Evolutionary conservation across 2,329 filamentous ascomycete genomes (phyloP).

Genomic region (Diaporthe australafricana): DNA sequence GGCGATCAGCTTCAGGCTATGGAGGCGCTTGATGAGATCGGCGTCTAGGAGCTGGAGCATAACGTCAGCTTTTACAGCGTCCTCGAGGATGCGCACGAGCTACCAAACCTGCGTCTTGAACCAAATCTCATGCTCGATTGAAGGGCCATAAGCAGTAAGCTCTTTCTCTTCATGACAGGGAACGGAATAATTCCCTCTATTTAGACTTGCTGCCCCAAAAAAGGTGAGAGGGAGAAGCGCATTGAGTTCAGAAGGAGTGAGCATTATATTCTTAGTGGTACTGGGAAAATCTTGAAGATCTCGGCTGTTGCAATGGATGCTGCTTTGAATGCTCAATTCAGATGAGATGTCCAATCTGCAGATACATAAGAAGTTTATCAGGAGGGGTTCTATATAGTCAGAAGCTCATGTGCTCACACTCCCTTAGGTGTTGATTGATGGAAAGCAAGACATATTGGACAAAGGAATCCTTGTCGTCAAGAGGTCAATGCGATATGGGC

Average conservation of each 20-base stretch:
- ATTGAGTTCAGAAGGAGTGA: background rate
- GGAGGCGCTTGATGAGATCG: background rate
- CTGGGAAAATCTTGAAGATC: too few relatives aligned
- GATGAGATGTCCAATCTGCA: too few relatives aligned
- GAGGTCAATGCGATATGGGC: too few relatives aligned
- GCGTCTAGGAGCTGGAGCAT: background rate
- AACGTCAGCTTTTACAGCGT: background rate
- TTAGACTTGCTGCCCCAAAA: background rate
- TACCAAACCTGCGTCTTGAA: too few relatives aligned
- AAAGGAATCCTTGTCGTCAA: too few relatives aligned
- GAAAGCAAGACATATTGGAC: too few relatives aligned
- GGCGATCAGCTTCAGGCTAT: background rate
- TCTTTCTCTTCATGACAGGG: background rate
- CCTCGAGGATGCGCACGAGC: background rate
- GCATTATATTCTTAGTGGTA: background rate
- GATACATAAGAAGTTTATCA: too few relatives aligned
- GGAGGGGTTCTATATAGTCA: too few relatives aligned
- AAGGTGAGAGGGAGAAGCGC: background rate
- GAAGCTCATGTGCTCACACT: too few relatives aligned
- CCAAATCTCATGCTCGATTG: background rate
- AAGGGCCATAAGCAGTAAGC: background rate
- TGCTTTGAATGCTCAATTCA: too few relatives aligned
- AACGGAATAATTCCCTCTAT: background rate
- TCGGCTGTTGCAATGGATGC: too few relatives aligned
- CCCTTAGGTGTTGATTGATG: too few relatives aligned